Evolutionary conservation across 768 basidiomycete genomes (phyloP), one percentile per base, ranked within the genome.

Genomic region (Fomitopsis pulvina): DNA sequence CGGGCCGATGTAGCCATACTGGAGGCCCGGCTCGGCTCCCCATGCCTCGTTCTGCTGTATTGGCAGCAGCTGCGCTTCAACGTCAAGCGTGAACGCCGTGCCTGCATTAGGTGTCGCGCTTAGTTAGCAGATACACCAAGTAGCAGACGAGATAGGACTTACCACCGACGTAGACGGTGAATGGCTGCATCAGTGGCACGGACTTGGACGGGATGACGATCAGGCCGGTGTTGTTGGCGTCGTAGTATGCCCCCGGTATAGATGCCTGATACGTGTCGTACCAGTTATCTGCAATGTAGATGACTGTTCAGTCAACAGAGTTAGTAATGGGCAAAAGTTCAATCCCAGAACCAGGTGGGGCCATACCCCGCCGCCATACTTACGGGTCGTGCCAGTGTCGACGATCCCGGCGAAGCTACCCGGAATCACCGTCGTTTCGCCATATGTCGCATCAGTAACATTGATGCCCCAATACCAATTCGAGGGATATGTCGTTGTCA

Each of bases 51-150:
- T 85, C 52, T 79, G 68, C 3, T 68, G 59, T 41, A 78, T 76
- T 0, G 83, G 83, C 79, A 82, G 85, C 52, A 82, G 78, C 71
- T 87, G 84, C 3, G 80, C 83, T 56, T 83, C 80, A 11, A 78
- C 60, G 2, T 77, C 79, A 47, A 86, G 55, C 60, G 78, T 76
- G 56, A 72, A 82, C 6, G 71, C 72, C 16, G 64, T 63, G 75
- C 79, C 34, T 37, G 34, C 34, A 37, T 37, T 18, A 50, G 66
- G 86, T 85, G 52, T 79, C 68, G 3, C 68, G 59, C 40, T 78
- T 76, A 0, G 82, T 83, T 79, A 82, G 84, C 52, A 81, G 77
- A 70, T 87, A 83, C 4, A 80, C 81, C 56, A 82, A 80, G 14
- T 77, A 60, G 2, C 76, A 78, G 48, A 86, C 55, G 60, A 77